A percentile compares a stretch with the other conserved stretches of the same genome.
Evolutionary conservation across 805 yeast species (phyloP).

Genomic region (Yarrowia sp.): DNA sequence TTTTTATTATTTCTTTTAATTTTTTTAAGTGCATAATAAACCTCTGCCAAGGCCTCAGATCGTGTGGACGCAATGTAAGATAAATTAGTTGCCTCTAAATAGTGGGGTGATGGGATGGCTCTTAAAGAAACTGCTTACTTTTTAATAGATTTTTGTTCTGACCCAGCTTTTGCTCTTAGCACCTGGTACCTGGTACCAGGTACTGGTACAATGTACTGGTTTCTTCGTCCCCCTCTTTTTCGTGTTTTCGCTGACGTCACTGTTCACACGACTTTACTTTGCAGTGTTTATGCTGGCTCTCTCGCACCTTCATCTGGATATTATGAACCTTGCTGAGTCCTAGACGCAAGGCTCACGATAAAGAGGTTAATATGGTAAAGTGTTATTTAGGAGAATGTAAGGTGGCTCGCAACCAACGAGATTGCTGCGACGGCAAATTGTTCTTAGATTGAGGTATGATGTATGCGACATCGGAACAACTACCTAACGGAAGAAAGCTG

Average conservation of each 20-base stretch:
- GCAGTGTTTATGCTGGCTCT: background rate
- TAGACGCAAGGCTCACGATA: background rate
- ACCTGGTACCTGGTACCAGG: no score
- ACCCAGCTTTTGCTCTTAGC: no score
- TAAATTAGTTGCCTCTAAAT: background rate
- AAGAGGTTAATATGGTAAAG: background rate
- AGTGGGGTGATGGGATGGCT: background rate
- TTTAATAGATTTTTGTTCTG: no score
- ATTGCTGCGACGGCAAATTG: no score
- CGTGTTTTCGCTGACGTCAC: background rate
- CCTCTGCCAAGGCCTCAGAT: background rate
- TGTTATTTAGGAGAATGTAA: background rate
- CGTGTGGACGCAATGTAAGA: background rate
- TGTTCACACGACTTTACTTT: conserved; percentile 11
- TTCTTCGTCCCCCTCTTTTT: background rate
- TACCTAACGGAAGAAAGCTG: background rate
- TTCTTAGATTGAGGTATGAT: no score
- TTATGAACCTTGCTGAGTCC: background rate
- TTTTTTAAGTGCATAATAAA: no score
- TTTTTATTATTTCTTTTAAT: no score
- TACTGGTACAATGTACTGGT: no score
- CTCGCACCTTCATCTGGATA: background rate
- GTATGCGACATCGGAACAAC: background rate
- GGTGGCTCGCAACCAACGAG: background rate
- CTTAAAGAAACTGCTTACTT: no score